Conservation (phyloP, 495 filamentous ascomycete genomes). For the Aspergillus conjunctus region DNA sequence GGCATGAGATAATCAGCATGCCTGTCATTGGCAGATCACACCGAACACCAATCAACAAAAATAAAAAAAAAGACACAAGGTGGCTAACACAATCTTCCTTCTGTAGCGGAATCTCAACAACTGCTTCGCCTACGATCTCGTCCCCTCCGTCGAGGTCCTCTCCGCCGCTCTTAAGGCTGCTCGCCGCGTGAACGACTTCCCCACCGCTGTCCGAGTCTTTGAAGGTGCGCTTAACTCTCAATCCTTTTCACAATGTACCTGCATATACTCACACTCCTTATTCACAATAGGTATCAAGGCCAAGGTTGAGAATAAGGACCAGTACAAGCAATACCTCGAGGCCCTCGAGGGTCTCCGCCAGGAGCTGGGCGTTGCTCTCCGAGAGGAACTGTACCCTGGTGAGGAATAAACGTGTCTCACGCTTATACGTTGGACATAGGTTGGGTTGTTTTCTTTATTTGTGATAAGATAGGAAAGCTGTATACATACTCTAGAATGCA, state of each 20-base stretch:
- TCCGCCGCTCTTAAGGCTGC: slow-evolving; percentile 88
- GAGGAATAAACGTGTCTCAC: slow-evolving; percentile 48
- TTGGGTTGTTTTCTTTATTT: slow-evolving; percentile 33
- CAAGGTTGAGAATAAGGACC: slow-evolving; percentile 97
- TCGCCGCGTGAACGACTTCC: slow-evolving; percentile 96
- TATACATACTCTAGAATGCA: slow-evolving; percentile 53
- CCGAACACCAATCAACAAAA: not conserved
- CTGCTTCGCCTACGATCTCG: slow-evolving; percentile 99
- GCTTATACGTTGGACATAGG: slow-evolving; percentile 6
- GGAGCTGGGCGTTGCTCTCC: slow-evolving; percentile 88
- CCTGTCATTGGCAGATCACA: slow-evolving; percentile 25
- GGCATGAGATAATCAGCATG: slow-evolving; percentile 16
- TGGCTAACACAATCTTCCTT: slow-evolving; percentile 10
- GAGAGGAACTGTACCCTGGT: slow-evolving; percentile 94
- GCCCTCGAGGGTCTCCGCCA: slow-evolving; percentile 90
- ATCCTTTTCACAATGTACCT: not conserved
- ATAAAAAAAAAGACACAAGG: not conserved
- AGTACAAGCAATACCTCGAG: slow-evolving; percentile 97
- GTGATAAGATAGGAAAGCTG: slow-evolving; percentile 48
- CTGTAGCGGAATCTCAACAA: slow-evolving; percentile 97
- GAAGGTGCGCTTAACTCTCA: slow-evolving; percentile 67
- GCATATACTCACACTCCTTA: slow-evolving; percentile 21
- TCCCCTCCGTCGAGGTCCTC: slow-evolving; percentile 91
- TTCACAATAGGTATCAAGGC: slow-evolving; percentile 85
- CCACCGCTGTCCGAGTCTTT: slow-evolving; percentile 95